Evolutionary conservation across 257 asterid species (phyloP).

Genomic region (Jacaranda mimosifolia): DNA sequence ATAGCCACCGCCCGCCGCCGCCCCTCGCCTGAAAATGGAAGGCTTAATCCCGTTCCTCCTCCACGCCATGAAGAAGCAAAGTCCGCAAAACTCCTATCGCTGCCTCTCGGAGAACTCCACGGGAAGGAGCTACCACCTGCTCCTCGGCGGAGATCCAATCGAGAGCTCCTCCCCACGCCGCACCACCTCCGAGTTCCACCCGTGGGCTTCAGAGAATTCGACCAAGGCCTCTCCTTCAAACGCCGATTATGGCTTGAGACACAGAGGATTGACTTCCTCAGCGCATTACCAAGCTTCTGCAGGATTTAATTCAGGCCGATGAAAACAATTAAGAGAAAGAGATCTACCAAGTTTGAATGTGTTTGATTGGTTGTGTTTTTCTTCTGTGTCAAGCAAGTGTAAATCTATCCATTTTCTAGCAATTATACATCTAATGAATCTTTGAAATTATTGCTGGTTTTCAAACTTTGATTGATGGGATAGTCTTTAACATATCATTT

Average conservation of each 20-base stretch:
- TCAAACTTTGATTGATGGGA: too few species aligned
- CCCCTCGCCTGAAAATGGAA: slow-evolving; percentile 55
- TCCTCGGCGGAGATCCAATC: slow-evolving; percentile 46
- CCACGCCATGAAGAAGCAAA: slow-evolving; percentile 65
- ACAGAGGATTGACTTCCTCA: slow-evolving; percentile 37
- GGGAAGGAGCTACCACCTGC: slow-evolving; percentile 69
- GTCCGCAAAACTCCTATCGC: slow-evolving; percentile 51
- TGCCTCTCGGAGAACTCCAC: slow-evolving; percentile 66
- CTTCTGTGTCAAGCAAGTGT: slow-evolving; percentile 7
- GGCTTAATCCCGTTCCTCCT: slow-evolving; percentile 73
- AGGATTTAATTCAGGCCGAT: slow-evolving; percentile 8
- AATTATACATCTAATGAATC: background rate
- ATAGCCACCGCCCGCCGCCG: slow-evolving; percentile 15
- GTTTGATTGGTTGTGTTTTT: background rate
- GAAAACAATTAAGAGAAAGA: background rate
- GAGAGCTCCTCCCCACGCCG: slow-evolving; percentile 61
- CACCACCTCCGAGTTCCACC: slow-evolving; percentile 50
- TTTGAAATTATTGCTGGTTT: too few species aligned
- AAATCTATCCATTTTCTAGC: slow-evolving; percentile 1
- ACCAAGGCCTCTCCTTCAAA: slow-evolving; percentile 31
- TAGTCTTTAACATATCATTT: too few species aligned
- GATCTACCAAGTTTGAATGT: background rate
- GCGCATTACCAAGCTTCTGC: slow-evolving; percentile 29
- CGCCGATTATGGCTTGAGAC: slow-evolving; percentile 39
- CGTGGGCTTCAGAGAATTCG: slow-evolving; percentile 25